Evolutionary conservation across 768 basidiomycete genomes (phyloP).

Genomic region (Termitomyces sp.): DNA sequence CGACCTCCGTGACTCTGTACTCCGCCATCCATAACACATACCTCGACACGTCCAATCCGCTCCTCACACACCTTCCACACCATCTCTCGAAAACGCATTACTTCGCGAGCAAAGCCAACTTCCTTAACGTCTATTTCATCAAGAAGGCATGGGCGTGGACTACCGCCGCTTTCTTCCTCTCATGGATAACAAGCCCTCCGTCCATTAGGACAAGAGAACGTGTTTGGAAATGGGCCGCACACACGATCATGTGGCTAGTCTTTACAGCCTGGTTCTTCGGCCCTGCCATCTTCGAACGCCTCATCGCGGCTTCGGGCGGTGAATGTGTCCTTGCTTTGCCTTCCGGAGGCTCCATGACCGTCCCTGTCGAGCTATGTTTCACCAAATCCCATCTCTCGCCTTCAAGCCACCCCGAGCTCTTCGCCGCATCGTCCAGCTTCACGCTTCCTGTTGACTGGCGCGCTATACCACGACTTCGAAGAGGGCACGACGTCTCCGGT

Average conservation of each 20-base stretch:
- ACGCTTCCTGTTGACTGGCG: constrained; percentile 37
- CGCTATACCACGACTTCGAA: constrained; percentile 55
- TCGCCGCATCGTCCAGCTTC: constrained; percentile 35
- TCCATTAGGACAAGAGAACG: constrained; percentile 34
- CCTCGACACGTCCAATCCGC: constrained; percentile 81
- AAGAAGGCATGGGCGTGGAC: constrained; percentile 95
- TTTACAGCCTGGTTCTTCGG: constrained; percentile 91
- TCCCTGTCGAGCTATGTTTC: constrained; percentile 57
- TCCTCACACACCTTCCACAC: constrained; percentile 64
- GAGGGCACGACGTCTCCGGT: constrained; percentile 91
- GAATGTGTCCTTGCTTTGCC: constrained; percentile 69
- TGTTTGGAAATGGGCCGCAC: constrained; percentile 47
- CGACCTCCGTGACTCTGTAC: constrained; percentile 59
- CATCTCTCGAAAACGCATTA: constrained; percentile 56
- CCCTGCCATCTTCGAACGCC: constrained; percentile 64
- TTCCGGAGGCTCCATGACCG: constrained; percentile 41
- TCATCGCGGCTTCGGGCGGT: constrained; percentile 63
- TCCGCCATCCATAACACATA: constrained; percentile 62
- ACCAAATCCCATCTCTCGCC: constrained; percentile 46
- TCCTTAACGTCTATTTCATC: constrained; percentile 82
- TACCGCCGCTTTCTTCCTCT: constrained; percentile 52
- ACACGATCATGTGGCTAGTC: constrained; percentile 62
- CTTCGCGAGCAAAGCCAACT: constrained; percentile 78
- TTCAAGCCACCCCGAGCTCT: constrained; percentile 57
- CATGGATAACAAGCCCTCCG: constrained; percentile 53